Evolutionary conservation across 805 yeast species (phyloP).

Genomic region (Clavispora carvajalis): DNA sequence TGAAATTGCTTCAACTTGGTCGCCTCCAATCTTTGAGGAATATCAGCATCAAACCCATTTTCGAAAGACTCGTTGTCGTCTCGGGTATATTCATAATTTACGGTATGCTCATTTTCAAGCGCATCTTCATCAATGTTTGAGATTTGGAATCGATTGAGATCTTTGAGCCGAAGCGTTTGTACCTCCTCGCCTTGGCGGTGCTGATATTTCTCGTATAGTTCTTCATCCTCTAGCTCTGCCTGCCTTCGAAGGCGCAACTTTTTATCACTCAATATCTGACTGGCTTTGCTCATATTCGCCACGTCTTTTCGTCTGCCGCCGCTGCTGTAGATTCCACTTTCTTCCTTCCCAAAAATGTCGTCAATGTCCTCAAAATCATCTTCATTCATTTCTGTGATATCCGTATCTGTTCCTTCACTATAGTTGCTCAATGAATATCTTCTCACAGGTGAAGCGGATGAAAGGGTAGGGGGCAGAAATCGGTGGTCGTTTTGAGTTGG

Average conservation of each 20-base stretch:
- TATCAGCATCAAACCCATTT: conserved; percentile 28
- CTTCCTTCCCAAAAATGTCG: conserved; percentile 33
- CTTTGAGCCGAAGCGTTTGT: conserved; percentile 26
- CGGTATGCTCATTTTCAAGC: conserved; percentile 29
- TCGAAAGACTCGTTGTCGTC: conserved; percentile 36
- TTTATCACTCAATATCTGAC: conserved; percentile 20
- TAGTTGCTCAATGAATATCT: conserved; percentile 29
- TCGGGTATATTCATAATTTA: conserved; percentile 31
- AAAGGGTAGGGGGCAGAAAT: conserved; percentile 12
- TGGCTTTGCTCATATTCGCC: conserved; percentile 15
- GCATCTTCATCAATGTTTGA: conserved; percentile 15
- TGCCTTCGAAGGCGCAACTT: conserved; percentile 22
- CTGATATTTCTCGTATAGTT: conserved; percentile 17
- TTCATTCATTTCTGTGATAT: conserved; percentile 34
- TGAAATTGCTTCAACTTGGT: conserved; percentile 12
- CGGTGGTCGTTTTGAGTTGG: neutral
- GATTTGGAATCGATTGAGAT: conserved; percentile 16
- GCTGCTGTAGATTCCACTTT: conserved; percentile 28
- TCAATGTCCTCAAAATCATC: conserved; percentile 36
- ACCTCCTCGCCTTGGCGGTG: conserved; percentile 16
- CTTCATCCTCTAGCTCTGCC: conserved; percentile 32
- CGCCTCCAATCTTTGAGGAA: conserved; percentile 6
- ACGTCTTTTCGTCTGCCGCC: conserved; percentile 12
- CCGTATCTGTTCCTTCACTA: conserved; percentile 37
- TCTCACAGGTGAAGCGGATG: conserved; percentile 13